Evolutionary conservation across 768 basidiomycete genomes (phyloP).

Genomic region (Daedaleopsis nitida): DNA sequence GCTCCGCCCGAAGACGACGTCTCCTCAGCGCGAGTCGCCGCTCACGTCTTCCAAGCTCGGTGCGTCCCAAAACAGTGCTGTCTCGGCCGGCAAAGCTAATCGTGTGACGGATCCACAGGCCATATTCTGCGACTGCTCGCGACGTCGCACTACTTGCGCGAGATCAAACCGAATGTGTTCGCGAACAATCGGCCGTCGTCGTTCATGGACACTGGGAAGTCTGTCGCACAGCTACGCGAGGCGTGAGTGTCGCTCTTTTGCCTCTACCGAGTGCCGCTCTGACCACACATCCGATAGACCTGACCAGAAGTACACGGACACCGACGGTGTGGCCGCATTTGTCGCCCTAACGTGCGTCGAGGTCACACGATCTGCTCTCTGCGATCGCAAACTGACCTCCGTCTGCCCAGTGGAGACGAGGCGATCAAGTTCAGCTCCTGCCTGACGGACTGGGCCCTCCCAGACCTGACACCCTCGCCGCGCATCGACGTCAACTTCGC

Average conservation of each 20-base stretch:
- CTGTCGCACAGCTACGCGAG: conserved; percentile 48
- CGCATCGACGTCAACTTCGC: conserved; percentile 3
- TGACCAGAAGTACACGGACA: conserved; percentile 64
- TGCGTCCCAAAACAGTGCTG: conserved; percentile 20
- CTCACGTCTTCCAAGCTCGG: conserved; percentile 49
- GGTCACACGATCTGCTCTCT: not conserved
- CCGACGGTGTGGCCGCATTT: conserved; percentile 69
- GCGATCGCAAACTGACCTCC: not conserved
- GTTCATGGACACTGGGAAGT: conserved; percentile 67
- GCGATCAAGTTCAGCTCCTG: conserved; percentile 75
- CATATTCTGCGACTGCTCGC: conserved; percentile 76
- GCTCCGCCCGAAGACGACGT: conserved; percentile 3
- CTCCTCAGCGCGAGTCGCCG: not conserved
- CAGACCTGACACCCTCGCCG: conserved; percentile 7
- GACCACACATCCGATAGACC: conserved; percentile 39
- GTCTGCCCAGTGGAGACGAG: conserved; percentile 57
- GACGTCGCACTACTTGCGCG: conserved; percentile 73
- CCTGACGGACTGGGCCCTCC: conserved; percentile 55
- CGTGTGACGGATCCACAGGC: conserved; percentile 38
- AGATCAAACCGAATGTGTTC: conserved; percentile 72
- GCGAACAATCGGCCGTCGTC: conserved; percentile 70
- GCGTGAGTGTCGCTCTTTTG: conserved; percentile 36
- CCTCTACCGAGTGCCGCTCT: not conserved
- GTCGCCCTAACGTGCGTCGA: conserved; percentile 62
- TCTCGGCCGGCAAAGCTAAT: not conserved